Base-by-base conservation (phyloP, 345 rosid species). In the Melaleuca alternifolia region DNA sequence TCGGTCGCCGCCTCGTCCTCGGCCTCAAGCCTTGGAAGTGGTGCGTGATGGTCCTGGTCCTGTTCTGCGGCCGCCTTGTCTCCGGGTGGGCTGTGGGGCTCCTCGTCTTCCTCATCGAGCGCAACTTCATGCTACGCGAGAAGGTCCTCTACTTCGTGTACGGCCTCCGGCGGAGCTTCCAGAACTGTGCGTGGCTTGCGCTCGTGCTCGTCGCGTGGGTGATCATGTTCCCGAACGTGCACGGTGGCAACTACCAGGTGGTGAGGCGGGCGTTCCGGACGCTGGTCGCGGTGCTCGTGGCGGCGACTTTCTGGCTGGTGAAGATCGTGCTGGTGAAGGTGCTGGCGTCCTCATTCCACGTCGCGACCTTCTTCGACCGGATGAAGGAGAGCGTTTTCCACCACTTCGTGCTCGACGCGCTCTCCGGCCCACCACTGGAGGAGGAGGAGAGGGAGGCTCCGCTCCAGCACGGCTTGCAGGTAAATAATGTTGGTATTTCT, bases 341-440 rank as follows among this genome's bases (percentile, higher is more conserved):
- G 33, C 89, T 93, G 10, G 94, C 94, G 3, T 92, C 96, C 1
- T 90, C 93, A 21, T 94, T 92, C 84, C 96, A 94, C 54, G 94
- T 94, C 2, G 56, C 93, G 2, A 86, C 94, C 26, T 94, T 89
- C 91, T 94, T 94, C 65, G 96, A 94, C 86, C 89, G 96, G n/a
- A 92, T 94, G 92, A 87, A 94, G 84, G 94, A 92, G 89, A 90
- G 93, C 54, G 93, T 94, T 26, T 92, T 92, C 89, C 89, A 90
- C 79, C 93, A 91, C 86, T 92, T 90, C 56, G 88, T 94, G 53
- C 92, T 94, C 4, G 93, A 94, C 20, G 41, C 92, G 1, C 92
- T 94, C 21, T 92, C 94, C 1, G 94, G 94, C 11, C 91, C 91
- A 28, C 93, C 91, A 33, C 50, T 92, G 33, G 92, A 89, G 12